A percentile compares a stretch with the other conserved stretches of the same genome.
These are phyloP conservation scores for Epipyxis sp. DNA, from an alignment of 108 stramenopile genomes.

Conservation along the genomic window DNA sequence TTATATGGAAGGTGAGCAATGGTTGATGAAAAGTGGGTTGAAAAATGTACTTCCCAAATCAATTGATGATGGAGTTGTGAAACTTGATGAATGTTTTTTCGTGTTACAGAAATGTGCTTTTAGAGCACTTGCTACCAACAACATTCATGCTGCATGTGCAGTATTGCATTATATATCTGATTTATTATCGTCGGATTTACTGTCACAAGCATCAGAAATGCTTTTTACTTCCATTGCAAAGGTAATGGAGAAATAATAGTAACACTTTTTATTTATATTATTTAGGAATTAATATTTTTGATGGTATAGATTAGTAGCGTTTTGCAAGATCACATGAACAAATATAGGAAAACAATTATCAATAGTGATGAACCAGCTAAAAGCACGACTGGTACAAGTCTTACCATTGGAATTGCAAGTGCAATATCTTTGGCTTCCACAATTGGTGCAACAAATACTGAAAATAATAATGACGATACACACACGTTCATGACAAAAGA, in stretches of 20 bases:
- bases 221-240: background rate
- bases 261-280: background rate
- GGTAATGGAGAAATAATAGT: background rate
- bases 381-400: too few relatives aligned
- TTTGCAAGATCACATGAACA: background rate
- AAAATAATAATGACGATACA: too few relatives aligned
- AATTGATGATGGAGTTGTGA: too few relatives aligned
- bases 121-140: constrained; percentile 14
- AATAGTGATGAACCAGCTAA: background rate
- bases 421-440: too few relatives aligned
- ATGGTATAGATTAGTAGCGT: background rate
- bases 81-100: background rate
- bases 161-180: constrained; percentile 5
- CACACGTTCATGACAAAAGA: too few relatives aligned
- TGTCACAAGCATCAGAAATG: background rate
- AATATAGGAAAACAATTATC: background rate
- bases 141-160: background rate
- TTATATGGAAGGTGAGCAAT: constrained; percentile 22
- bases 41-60: background rate
- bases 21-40: background rate
- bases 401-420: too few relatives aligned
- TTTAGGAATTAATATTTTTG: background rate
- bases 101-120: constrained; percentile 27
- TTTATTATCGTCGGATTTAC: background rate
- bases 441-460: too few relatives aligned